Evolutionary conservation across 2,329 filamentous ascomycete genomes (phyloP).

Genomic region (Sclerotinia glacialis): DNA sequence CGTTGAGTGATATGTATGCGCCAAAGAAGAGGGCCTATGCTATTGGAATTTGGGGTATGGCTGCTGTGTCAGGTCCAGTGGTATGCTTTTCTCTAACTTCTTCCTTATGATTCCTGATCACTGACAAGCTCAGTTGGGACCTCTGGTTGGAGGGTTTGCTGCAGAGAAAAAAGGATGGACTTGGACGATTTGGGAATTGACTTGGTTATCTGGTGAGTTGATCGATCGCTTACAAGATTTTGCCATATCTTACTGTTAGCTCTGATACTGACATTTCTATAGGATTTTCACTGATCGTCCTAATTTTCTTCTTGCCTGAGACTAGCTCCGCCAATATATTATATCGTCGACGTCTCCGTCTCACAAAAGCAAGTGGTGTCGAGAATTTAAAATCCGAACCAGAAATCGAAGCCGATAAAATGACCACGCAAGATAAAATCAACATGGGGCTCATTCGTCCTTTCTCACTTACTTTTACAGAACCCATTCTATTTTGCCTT

Average conservation of each 20-base stretch:
- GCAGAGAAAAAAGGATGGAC: constrained; percentile 57
- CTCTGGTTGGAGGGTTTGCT: constrained; percentile 58
- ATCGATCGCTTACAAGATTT: neutral
- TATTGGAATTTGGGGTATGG: constrained; percentile 56
- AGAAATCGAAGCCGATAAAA: constrained; percentile 58
- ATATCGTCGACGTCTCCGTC: constrained; percentile 55
- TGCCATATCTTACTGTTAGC: neutral
- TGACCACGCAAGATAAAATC: constrained; percentile 48
- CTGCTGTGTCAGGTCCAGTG: constrained; percentile 48
- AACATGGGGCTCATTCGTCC: constrained; percentile 58
- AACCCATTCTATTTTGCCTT: constrained; percentile 60
- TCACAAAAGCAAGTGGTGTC: constrained; percentile 57
- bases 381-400: constrained; percentile 55
- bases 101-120: neutral
- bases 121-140: constrained; percentile 46
- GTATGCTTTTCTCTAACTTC: neutral
- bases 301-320: constrained; percentile 63
- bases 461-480: constrained; percentile 55
- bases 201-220: constrained; percentile 53
- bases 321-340: constrained; percentile 59
- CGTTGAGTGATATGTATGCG: constrained; percentile 48
- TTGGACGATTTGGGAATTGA: constrained; percentile 56
- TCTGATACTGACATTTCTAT: neutral
- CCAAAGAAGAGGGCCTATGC: constrained; percentile 56
- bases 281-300: constrained; percentile 51